phyloP scores from a whole-genome alignment of 1,284 basidiomycete genomes.

The Meripilus lineatus region DNA sequence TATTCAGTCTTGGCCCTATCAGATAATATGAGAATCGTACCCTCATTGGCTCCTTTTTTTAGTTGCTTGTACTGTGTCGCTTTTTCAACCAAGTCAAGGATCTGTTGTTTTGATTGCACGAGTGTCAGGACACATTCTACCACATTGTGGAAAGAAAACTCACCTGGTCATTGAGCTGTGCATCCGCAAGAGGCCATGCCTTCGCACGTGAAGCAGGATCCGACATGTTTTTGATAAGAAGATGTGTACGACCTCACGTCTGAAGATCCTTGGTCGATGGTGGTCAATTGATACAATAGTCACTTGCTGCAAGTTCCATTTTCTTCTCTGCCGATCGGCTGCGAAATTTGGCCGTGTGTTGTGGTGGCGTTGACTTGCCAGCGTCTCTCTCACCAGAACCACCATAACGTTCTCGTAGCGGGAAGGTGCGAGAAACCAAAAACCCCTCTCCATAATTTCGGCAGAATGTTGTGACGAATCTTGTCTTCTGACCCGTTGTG shows the following conservation, averaged over 20 bases:
- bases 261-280: conserved; percentile 69
- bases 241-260: conserved; percentile 61
- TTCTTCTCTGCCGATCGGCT: no score
- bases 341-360: no score
- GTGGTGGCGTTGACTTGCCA: no score
- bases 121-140: conserved; percentile 1
- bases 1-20: conserved; percentile 2
- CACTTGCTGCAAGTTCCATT: no score
- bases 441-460: no score
- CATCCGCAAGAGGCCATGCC: conserved; percentile 91
- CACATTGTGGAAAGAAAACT: conserved; percentile 27
- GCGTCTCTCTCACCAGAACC: no score
- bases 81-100: conserved; percentile 87
- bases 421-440: no score
- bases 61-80: conserved; percentile 93
- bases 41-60: conserved; percentile 98
- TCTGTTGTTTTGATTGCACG: conserved; percentile 40
- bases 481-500: no score
- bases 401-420: no score
- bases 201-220: conserved; percentile 54
- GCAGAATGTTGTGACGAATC: no score
- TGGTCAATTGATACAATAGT: no score
- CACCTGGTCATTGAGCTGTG: conserved; percentile 92
- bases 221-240: conserved; percentile 40
- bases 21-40: conserved; percentile 33